Evolutionary conservation across 768 basidiomycete genomes (phyloP), one percentile per base, ranked within the genome.

Genomic region (Tricholoma sp.): DNA sequence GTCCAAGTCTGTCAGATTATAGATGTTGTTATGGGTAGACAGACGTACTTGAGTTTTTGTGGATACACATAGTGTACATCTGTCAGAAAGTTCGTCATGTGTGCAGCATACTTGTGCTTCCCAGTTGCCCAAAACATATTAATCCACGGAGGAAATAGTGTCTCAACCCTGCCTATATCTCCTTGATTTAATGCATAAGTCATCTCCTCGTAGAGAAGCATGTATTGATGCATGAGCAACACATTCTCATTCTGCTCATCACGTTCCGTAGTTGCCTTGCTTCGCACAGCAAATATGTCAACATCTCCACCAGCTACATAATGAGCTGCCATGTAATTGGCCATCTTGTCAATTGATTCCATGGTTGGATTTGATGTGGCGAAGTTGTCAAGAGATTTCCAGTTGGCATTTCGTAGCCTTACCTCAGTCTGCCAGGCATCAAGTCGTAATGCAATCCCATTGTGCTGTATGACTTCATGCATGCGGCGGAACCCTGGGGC

Each of bases 181-280:
- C 61, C 61, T 12, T 50, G 11, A 61, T 57, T 57, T 35, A 64
- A 47, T 0, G 66, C 64, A 59, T 71, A 64, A 0, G 64, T 59
- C 1, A 75, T 51, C 35, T 78, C 76, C 27, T 75, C 69, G 49
- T 79, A 79, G 0, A 77, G 66, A 0, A 76, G 47, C 2, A 72
- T 61, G 27, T 74, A 72, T 22, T 73, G 57, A n/a, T 75, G 64
- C 2, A 63, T 32, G 0, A 75, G 57, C 10, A 72, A 32, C 0
- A 56, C 52, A 54, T 79, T 78, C 55, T 74, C 71, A 9, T 59
- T 57, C 14, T 71, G 66, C 22, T 67, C 11, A 55, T 77, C 74
- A 1, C 70, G 59, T 7, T 62, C 54, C 0, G 9, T 31, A n/a
- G 21, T n/a, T 4, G 41, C 35, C 18, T 54, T 39, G 8, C 32